Conservation (phyloP, 768 basidiomycete genomes). For the Imleria badia region DNA sequence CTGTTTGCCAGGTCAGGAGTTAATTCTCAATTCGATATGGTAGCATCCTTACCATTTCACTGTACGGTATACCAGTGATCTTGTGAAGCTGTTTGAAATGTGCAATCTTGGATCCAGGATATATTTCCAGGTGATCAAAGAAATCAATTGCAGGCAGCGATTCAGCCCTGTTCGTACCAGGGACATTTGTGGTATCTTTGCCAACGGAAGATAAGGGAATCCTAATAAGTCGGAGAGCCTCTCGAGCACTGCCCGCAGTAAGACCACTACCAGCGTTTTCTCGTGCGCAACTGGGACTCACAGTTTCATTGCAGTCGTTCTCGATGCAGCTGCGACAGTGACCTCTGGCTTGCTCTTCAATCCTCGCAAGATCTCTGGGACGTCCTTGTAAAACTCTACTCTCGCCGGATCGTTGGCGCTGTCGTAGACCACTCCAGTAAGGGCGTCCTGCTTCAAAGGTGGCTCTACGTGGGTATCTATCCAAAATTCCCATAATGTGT, state of each 20-base stretch:
- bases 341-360: slow-evolving; percentile 46
- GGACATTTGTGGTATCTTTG: slow-evolving; percentile 17
- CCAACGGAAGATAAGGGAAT: slow-evolving; percentile 42
- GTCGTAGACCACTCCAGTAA: slow-evolving; percentile 25
- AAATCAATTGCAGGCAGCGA: slow-evolving; percentile 53
- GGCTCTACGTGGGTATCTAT: slow-evolving; percentile 75
- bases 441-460: slow-evolving; percentile 49
- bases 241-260: slow-evolving; percentile 54
- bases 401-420: slow-evolving; percentile 18
- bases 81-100: slow-evolving; percentile 77
- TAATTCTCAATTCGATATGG: neutral
- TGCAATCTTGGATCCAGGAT: slow-evolving; percentile 76
- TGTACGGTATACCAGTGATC: slow-evolving; percentile 73
- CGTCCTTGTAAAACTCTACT: slow-evolving; percentile 75
- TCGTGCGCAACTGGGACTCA: slow-evolving; percentile 34
- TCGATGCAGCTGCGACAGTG: slow-evolving; percentile 69
- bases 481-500: slow-evolving; percentile 87
- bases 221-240: slow-evolving; percentile 66
- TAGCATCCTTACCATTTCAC: slow-evolving; percentile 61
- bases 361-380: slow-evolving; percentile 67
- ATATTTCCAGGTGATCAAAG: slow-evolving; percentile 74
- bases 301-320: slow-evolving; percentile 69
- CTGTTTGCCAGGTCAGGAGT: slow-evolving; percentile 27
- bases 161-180: slow-evolving; percentile 14
- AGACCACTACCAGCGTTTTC: neutral